phyloP scores from a whole-genome alignment of 192 early-diverging fungal genomes.

The Coemansia asiatica region DNA sequence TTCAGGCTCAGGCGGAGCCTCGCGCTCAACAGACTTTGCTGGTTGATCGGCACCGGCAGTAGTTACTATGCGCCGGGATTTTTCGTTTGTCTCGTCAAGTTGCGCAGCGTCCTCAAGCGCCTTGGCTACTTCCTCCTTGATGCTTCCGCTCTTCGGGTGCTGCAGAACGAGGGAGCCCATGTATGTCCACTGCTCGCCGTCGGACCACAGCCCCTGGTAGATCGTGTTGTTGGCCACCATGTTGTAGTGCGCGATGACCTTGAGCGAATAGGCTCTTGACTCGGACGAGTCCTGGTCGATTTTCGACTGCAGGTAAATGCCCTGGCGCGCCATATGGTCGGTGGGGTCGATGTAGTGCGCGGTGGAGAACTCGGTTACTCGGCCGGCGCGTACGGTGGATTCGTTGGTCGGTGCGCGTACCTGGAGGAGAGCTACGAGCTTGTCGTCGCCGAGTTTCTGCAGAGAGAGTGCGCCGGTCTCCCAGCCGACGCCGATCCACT shows the following conservation, averaged over 20 bases:
- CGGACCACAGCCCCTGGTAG: constrained; percentile 54
- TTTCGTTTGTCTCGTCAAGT: neutral
- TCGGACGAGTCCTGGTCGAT: constrained; percentile 29
- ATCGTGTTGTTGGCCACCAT: constrained; percentile 55
- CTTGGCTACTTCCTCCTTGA: constrained; percentile 44
- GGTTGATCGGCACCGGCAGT: neutral
- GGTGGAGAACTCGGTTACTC: constrained; percentile 42
- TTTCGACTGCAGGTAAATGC: constrained; percentile 46
- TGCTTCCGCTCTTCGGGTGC: constrained; percentile 38
- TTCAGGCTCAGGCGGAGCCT: constrained; percentile 3
- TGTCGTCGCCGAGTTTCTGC: constrained; percentile 33
- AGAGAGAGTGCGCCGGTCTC: constrained; percentile 36
- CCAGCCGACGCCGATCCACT: constrained; percentile 52
- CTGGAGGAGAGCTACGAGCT: constrained; percentile 38
- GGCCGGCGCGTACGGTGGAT: constrained; percentile 31
- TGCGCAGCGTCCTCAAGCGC: constrained; percentile 42
- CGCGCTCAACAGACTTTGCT: neutral
- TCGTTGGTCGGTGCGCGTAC: constrained; percentile 30
- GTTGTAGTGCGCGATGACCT: constrained; percentile 53
- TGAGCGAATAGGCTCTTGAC: constrained; percentile 24
- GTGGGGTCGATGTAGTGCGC: constrained; percentile 37
- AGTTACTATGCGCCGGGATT: neutral
- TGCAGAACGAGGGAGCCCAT: constrained; percentile 51
- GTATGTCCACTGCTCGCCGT: constrained; percentile 52
- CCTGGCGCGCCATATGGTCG: constrained; percentile 10